Base-by-base conservation (phyloP, 208 protist genomes). In the Leishmania mexicana region DNA sequence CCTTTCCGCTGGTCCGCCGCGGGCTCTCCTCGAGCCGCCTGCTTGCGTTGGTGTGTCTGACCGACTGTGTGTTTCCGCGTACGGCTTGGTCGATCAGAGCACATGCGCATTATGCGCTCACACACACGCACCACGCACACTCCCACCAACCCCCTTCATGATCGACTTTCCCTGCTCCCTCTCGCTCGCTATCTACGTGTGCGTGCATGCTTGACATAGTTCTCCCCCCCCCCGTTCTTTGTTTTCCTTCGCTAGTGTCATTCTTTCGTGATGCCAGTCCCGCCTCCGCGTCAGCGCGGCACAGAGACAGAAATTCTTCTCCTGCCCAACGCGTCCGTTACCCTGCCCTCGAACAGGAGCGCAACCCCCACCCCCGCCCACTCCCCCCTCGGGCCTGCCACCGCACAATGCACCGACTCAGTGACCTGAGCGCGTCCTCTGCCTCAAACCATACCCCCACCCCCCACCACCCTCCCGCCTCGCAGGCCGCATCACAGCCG, bases 171-270 rank as follows among this genome's bases (percentile, higher is more conserved):
- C 19, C 35, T 42, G 31, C 35, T 47, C 40, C 62, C n/a, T 21
- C 31, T 38, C 65, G 40, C 38, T 28, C 19, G 19, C 42, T 45
- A 24, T 67, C 62, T 31, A 5, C 68, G 40, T 19, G 71, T 62
- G 28, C 19, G 78, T 35, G 58, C 8, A 47, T 65, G n/a, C 42
- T 71, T 74, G 53, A 35, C 35, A 58, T 70, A 19, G 75, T 81
- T 49, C 67, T 49, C 47, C 75, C 49, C 31, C 13, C 21, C 24
- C 10, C 40, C 40, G n/a, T 40, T 38, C 3, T 76, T 79, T 45
- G 58, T 24, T 82, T 76, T 21, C 31, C 13, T 31, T 60, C 8
- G 11, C 51, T 62, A 40, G 3, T 24, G 21, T 49, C 67, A 19
- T 19, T 73, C 13, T 35, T 42, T 11, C 15, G 10, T 7, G 21